These are phyloP conservation scores for Ustulina deusta DNA, from an alignment of 2,329 filamentous ascomycete genomes.

Conservation along the genomic window DNA sequence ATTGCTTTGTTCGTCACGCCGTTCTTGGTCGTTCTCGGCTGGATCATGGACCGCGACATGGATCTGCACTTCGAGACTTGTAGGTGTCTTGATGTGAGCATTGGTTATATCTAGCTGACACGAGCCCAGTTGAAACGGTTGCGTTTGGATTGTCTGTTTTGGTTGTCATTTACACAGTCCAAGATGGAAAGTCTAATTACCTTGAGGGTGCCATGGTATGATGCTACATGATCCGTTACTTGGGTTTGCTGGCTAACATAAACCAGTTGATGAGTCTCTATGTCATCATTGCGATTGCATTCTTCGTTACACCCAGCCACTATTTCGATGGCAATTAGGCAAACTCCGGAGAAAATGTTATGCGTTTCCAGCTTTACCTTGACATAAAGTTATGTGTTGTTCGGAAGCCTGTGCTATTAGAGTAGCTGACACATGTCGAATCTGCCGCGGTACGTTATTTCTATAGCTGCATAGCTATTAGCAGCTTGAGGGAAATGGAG, in stretches of 20 bases:
- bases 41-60: conserved; percentile 79
- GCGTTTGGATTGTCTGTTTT: conserved; percentile 81
- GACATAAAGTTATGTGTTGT: conserved; percentile 8
- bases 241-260: conserved; percentile 36
- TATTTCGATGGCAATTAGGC: conserved; percentile 57
- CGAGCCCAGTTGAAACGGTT: conserved; percentile 73
- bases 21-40: conserved; percentile 82
- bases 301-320: conserved; percentile 66
- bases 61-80: conserved; percentile 82
- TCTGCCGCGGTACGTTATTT: background rate
- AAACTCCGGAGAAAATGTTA: conserved; percentile 13
- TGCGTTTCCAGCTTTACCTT: conserved; percentile 20
- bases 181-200: conserved; percentile 87
- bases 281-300: conserved; percentile 70
- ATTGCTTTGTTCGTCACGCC: conserved; percentile 86
- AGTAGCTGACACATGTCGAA: background rate
- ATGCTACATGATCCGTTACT: background rate
- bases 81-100: conserved; percentile 44
- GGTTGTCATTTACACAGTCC: conserved; percentile 80
- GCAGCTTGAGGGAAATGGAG: background rate
- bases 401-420: background rate
- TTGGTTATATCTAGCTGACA: conserved; percentile 30
- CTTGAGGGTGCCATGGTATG: conserved; percentile 81
- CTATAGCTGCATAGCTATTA: background rate
- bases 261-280: conserved; percentile 63